phyloP scores from a whole-genome alignment of 1,284 basidiomycete species.

The Grifola frondosa region DNA sequence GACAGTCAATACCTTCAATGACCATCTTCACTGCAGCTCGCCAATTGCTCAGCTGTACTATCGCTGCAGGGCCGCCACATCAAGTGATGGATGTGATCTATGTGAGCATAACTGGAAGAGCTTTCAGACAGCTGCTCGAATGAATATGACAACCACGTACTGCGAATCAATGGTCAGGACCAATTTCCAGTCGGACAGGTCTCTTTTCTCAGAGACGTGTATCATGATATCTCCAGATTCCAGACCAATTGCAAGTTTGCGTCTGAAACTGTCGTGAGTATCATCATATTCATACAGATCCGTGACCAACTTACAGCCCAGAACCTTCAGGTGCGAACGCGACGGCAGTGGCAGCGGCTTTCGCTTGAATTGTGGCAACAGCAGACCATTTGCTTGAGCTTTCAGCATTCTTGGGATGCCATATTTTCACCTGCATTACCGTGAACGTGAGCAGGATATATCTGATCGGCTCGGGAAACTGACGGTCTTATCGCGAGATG shows the following conservation, averaged over 20 bases:
- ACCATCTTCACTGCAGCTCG: slow-evolving; percentile 76
- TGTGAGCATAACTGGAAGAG: slow-evolving; percentile 54
- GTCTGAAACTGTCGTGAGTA: slow-evolving; percentile 37
- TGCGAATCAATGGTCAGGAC: slow-evolving; percentile 44
- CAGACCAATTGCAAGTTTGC: slow-evolving; percentile 65
- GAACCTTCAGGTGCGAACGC: slow-evolving; percentile 51
- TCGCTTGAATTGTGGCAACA: slow-evolving; percentile 54
- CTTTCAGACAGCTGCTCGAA: neutral
- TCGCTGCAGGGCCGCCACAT: slow-evolving; percentile 55
- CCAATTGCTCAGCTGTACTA: slow-evolving; percentile 36
- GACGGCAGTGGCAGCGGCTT: slow-evolving; percentile 71
- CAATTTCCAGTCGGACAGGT: slow-evolving; percentile 48
- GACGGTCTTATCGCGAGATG: slow-evolving; percentile 94
- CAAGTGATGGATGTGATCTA: slow-evolving; percentile 68
- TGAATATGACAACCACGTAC: slow-evolving; percentile 36
- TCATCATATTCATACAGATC: neutral
- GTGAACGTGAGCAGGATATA: neutral
- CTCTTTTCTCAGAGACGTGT: slow-evolving; percentile 40
- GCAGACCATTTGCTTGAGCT: slow-evolving; percentile 47
- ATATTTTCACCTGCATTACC: slow-evolving; percentile 65
- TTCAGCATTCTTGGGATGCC: slow-evolving; percentile 41
- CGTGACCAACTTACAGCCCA: slow-evolving; percentile 37
- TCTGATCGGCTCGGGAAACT: slow-evolving; percentile 15
- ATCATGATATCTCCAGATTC: slow-evolving; percentile 69
- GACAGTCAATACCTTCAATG: slow-evolving; percentile 69